Conservation (phyloP, 345 rosid species). For the Rhizophora apiculata region DNA sequence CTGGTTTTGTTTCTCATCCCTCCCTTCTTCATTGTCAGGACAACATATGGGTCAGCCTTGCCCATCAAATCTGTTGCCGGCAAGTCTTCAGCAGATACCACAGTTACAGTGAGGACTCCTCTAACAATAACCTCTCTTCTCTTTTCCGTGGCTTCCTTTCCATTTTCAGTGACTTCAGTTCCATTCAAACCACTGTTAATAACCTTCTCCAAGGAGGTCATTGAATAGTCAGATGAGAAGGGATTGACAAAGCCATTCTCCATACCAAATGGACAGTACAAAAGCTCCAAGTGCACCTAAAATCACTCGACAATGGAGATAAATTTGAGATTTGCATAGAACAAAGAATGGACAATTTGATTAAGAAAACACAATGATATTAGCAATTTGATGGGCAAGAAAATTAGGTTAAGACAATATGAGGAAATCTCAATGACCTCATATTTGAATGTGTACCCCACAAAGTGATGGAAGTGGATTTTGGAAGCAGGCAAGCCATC, state of each 20-base stretch:
- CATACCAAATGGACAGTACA: constrained; percentile 76
- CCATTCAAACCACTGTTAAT: constrained; percentile 62
- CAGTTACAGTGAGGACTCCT: constrained; percentile 87
- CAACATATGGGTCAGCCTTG: constrained; percentile 90
- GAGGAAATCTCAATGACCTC: background rate
- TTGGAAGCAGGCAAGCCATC: background rate
- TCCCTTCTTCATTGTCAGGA: constrained; percentile 84
- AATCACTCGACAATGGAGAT: constrained; percentile 9
- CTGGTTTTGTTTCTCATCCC: constrained; percentile 73
- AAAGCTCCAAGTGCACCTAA: constrained; percentile 94
- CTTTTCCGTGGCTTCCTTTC: constrained; percentile 42
- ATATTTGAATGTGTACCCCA: background rate
- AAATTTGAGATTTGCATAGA: background rate
- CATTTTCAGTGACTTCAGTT: constrained; percentile 45
- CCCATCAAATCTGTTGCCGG: constrained; percentile 84
- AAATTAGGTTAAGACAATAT: too few species aligned
- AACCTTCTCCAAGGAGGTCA: constrained; percentile 93
- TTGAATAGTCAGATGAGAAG: constrained; percentile 43
- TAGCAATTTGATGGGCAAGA: too few species aligned
- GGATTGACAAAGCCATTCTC: constrained; percentile 62
- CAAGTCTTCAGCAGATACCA: constrained; percentile 92
- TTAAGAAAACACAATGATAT: too few species aligned
- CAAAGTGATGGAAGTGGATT: background rate
- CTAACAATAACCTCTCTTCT: constrained; percentile 81
- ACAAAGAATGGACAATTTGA: background rate